Evolutionary conservation across 2,329 filamentous ascomycete species (phyloP).

Genomic region (Neofusicoccum kwambonambiense): DNA sequence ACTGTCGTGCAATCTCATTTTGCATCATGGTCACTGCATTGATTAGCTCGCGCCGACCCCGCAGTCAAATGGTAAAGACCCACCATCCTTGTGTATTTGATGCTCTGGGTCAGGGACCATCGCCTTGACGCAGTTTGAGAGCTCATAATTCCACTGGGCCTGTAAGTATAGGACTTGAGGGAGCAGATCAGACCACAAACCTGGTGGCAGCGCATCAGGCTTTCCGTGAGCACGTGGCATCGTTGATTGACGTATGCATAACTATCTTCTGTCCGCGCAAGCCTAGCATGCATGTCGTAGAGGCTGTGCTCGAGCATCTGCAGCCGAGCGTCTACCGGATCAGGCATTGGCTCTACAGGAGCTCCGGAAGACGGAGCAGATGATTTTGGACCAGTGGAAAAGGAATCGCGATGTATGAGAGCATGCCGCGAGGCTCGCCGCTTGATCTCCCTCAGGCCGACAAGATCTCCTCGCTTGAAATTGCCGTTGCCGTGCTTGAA

Average conservation of each 20-base stretch:
- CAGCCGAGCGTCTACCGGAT: conserved; percentile 74
- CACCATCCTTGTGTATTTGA: conserved; percentile 78
- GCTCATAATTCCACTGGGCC: conserved; percentile 75
- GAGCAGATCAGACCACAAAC: conserved; percentile 40
- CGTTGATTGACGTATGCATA: conserved; percentile 76
- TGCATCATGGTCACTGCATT: conserved; percentile 56
- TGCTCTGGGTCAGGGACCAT: conserved; percentile 75
- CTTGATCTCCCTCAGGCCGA: conserved; percentile 92
- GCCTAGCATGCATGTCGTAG: conserved; percentile 73
- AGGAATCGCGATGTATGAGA: conserved; percentile 87
- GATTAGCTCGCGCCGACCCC: conserved; percentile 1
- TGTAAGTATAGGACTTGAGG: conserved; percentile 14
- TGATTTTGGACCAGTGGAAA: conserved; percentile 68
- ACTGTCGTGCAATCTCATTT: conserved; percentile 61
- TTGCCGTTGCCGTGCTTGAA: conserved; percentile 98
- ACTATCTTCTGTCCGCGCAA: conserved; percentile 81
- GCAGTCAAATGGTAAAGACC: conserved; percentile 35
- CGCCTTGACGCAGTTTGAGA: conserved; percentile 71
- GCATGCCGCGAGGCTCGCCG: conserved; percentile 89
- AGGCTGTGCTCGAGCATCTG: conserved; percentile 75
- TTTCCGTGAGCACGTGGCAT: conserved; percentile 79
- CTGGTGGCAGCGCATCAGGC: conserved; percentile 70
- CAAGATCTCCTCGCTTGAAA: conserved; percentile 91
- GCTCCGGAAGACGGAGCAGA: conserved; percentile 77
- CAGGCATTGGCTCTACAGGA: conserved; percentile 78